These are phyloP conservation scores for Plasmodium knowlesi DNA, from an alignment of 169 alveolate species.

Conservation along the genomic window DNA sequence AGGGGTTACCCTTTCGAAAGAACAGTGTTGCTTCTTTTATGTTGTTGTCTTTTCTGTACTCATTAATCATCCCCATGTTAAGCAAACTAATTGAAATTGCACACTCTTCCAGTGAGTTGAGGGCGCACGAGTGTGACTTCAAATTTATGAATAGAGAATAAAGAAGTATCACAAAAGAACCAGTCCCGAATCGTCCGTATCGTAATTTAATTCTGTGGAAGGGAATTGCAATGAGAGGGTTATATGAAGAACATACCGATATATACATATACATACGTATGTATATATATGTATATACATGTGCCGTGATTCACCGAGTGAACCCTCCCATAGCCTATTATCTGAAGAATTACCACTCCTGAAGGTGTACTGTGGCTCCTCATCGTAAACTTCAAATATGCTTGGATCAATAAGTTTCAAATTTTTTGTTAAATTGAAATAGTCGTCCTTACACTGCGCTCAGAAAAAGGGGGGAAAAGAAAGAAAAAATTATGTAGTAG, in stretches of 20 bases:
- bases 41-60: neutral
- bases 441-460: conserved; percentile 51
- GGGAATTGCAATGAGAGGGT: neutral
- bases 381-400: conserved; percentile 55
- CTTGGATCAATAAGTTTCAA: conserved; percentile 61
- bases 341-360: conserved; percentile 24
- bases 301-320: neutral
- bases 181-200: conserved; percentile 55
- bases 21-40: neutral
- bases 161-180: neutral
- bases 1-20: neutral
- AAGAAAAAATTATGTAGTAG: neutral
- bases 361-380: conserved; percentile 51
- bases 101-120: neutral
- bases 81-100: neutral
- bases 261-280: neutral
- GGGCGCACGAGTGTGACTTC: neutral
- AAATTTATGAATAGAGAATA: neutral
- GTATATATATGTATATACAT: neutral
- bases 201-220: conserved; percentile 32
- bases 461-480: neutral
- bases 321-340: neutral
- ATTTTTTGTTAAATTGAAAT: conserved; percentile 26
- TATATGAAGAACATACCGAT: neutral
- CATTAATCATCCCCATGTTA: neutral